Percentiles rank a stretch among this genome's conserved stretches.
phyloP scores from a whole-genome alignment of 805 yeast species.

The Teunomyces panamensis region DNA sequence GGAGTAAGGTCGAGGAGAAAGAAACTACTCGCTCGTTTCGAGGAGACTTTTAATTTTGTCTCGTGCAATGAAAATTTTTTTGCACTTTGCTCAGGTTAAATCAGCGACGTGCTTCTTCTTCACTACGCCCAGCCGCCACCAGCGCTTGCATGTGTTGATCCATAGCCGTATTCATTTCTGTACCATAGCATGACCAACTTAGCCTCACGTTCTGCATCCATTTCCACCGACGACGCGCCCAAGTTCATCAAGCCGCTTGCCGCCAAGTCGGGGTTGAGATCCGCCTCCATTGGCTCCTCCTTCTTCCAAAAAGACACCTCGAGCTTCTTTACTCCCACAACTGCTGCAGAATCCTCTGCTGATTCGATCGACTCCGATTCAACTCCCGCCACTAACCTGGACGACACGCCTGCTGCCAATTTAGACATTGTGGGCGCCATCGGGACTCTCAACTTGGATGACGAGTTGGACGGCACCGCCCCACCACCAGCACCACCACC shows the following conservation, averaged over 20 bases:
- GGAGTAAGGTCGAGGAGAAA: neutral
- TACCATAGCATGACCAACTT: constrained; percentile 13
- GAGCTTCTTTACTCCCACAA: constrained; percentile 17
- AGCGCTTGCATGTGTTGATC: constrained; percentile 2
- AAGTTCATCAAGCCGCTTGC: constrained; percentile 4
- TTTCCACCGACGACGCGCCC: constrained; percentile 10
- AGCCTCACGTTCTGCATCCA: constrained; percentile 21
- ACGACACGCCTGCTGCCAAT: neutral
- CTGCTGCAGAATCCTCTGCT: constrained; percentile 7
- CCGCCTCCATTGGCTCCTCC: constrained; percentile 23
- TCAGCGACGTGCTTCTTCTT: neutral
- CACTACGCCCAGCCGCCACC: constrained; percentile 1
- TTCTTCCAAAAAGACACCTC: constrained; percentile 26
- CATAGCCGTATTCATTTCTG: neutral
- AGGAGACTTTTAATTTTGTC: neutral
- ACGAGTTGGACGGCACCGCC: constrained; percentile 16
- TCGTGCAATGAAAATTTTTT: constrained; percentile 3
- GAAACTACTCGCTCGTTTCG: neutral
- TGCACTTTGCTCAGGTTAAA: neutral
- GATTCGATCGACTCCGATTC: constrained; percentile 2
- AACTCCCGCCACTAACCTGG: neutral
- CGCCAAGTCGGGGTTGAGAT: constrained; percentile 10
- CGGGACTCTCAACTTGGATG: constrained; percentile 44
- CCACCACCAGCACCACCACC: neutral
- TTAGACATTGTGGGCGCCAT: constrained; percentile 50